Conservation (phyloP, 2,329 filamentous ascomycete species). For the Cladosporium sp. region DNA sequence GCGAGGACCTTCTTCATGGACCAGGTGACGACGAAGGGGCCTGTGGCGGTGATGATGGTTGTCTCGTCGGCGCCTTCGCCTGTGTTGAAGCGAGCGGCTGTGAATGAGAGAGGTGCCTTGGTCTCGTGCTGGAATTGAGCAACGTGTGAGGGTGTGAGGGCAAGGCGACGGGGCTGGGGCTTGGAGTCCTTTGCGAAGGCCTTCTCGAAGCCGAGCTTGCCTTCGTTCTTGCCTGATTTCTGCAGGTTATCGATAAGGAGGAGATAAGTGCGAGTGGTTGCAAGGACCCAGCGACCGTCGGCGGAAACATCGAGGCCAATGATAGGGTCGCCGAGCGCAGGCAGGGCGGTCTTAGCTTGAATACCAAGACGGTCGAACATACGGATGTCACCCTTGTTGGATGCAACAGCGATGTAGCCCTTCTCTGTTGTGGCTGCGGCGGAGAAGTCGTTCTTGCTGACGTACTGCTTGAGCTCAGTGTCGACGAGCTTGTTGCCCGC, state of each 20-base stretch:
- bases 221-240: conserved; percentile 91
- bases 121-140: conserved; percentile 98
- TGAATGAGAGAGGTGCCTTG: conserved; percentile 81
- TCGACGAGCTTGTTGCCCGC: conserved; percentile 92
- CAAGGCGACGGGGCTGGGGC: conserved; percentile 87
- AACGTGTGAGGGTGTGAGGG: conserved; percentile 85
- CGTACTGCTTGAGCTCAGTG: conserved; percentile 90
- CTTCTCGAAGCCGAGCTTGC: conserved; percentile 96
- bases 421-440: conserved; percentile 92
- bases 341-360: conserved; percentile 96
- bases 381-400: conserved; percentile 95
- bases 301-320: conserved; percentile 93
- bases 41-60: conserved; percentile 93
- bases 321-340: conserved; percentile 91
- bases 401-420: conserved; percentile 94
- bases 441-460: conserved; percentile 96
- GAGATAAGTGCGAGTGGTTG: conserved; percentile 91
- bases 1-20: conserved; percentile 84
- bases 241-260: conserved; percentile 90
- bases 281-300: conserved; percentile 92
- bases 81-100: conserved; percentile 90
- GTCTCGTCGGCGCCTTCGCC: conserved; percentile 77
- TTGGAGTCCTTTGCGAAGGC: conserved; percentile 90
- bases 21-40: conserved; percentile 97
- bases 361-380: conserved; percentile 95